A percentile compares a stretch with the other conserved stretches of the same genome.
Conservation (phyloP, 2,329 filamentous ascomycete species). For the Fusarium proliferatum region DNA sequence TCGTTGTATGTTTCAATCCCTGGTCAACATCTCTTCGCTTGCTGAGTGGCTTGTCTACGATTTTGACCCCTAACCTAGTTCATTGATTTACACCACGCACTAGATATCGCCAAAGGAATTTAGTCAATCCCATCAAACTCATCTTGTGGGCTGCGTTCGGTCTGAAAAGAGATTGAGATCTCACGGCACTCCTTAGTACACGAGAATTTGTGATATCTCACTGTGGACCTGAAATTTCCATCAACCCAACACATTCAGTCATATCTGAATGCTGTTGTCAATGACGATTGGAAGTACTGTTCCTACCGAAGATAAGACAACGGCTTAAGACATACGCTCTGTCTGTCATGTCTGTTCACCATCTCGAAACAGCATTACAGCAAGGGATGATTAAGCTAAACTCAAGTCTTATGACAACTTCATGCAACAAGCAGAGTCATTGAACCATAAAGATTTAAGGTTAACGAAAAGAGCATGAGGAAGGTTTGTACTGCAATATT, state of each 20-base stretch:
- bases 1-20: not conserved
- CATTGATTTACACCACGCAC: constrained; percentile 37
- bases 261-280: not conserved
- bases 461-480: not conserved
- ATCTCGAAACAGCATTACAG: not conserved
- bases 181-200: not conserved
- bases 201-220: not conserved
- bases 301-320: not conserved
- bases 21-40: constrained; percentile 12
- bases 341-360: not conserved
- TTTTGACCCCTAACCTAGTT: constrained; percentile 18
- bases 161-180: not conserved
- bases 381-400: not conserved
- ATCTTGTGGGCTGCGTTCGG: not conserved
- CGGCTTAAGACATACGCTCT: not conserved
- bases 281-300: not conserved
- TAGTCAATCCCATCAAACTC: constrained; percentile 14
- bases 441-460: not conserved
- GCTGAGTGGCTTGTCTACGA: constrained; percentile 16
- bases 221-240: not conserved
- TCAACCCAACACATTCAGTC: not conserved
- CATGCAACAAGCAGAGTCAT: not conserved
- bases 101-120: constrained; percentile 4
- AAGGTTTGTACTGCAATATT: not conserved
- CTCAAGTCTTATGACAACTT: not conserved